A percentile compares a stretch with the other conserved stretches of the same genome.
These are phyloP conservation scores for Scenedesmus sp. DNA, from an alignment of 163 green algal genomes.

Conservation along the genomic window DNA sequence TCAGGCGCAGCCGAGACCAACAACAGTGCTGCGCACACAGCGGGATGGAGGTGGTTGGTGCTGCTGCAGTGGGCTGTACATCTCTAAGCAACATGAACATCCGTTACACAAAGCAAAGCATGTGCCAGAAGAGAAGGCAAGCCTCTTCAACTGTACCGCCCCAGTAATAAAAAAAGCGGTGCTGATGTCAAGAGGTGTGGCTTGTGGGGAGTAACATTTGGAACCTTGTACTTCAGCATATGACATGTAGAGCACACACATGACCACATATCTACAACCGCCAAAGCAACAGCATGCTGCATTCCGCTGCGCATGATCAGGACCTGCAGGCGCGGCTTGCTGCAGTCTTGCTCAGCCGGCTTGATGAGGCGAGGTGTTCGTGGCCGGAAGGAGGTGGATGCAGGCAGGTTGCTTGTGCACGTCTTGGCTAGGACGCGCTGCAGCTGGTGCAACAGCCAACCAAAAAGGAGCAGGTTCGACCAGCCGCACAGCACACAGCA, in stretches of 20 bases:
- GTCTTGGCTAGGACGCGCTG: slow-evolving; percentile 47
- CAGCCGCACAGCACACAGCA: not conserved
- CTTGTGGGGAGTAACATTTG: no score
- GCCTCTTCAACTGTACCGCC: no score
- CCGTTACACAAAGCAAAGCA: no score
- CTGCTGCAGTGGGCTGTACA: no score
- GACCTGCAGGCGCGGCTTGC: not conserved
- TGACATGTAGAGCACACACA: no score
- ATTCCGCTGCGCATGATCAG: not conserved
- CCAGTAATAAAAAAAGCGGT: no score
- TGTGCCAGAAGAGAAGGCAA: no score
- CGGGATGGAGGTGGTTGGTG: not conserved
- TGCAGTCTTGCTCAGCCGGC: slow-evolving; percentile 1
- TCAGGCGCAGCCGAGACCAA: not conserved
- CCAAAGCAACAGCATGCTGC: not conserved
- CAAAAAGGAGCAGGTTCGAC: not conserved
- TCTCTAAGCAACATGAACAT: no score
- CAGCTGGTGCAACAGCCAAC: not conserved
- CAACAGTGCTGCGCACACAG: not conserved
- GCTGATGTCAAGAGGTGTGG: no score
- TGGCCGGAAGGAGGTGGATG: slow-evolving; percentile 13
- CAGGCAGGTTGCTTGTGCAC: slow-evolving; percentile 46
- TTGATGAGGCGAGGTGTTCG: not conserved
- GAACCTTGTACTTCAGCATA: no score
- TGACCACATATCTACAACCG: no score